Conservation (phyloP, 495 filamentous ascomycete genomes). For the Apodospora peruviana region DNA sequence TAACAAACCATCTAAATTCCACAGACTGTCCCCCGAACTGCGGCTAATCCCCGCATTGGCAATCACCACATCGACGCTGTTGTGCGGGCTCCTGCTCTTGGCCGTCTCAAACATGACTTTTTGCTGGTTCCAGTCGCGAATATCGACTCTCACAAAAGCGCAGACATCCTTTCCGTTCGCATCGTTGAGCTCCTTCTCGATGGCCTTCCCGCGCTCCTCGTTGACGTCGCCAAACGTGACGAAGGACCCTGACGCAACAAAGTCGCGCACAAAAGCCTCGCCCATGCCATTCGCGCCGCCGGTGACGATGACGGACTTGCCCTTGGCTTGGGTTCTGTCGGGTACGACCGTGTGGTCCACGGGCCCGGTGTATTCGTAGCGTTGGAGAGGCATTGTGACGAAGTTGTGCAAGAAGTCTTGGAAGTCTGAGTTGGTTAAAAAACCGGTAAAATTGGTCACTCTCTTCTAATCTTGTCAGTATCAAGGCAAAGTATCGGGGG, state of each 20-base stretch:
- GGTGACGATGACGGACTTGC: constrained; percentile 38
- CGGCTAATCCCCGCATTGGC: constrained; percentile 38
- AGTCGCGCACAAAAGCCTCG: constrained; percentile 34
- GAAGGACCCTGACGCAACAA: constrained; percentile 34
- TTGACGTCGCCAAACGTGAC: constrained; percentile 43
- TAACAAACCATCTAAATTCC: constrained; percentile 26
- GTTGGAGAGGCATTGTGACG: constrained; percentile 9
- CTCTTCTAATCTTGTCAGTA: too few relatives aligned
- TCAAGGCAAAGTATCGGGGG: too few relatives aligned
- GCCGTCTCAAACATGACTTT: constrained; percentile 21
- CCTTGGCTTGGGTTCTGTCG: constrained; percentile 5
- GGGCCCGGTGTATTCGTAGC: constrained; percentile 14
- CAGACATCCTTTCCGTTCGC: constrained; percentile 7
- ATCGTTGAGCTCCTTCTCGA: constrained; percentile 13
- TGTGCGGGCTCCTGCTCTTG: constrained; percentile 9
- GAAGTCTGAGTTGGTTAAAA: too few relatives aligned
- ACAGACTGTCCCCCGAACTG: constrained; percentile 25
- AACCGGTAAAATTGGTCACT: too few relatives aligned
- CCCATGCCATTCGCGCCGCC: constrained; percentile 42
- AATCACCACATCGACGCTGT: constrained; percentile 25
- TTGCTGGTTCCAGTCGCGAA: constrained; percentile 27
- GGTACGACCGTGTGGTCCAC: constrained; percentile 14
- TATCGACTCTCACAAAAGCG: constrained; percentile 28
- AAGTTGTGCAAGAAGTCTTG: too few relatives aligned
- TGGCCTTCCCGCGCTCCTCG: constrained; percentile 21